Evolutionary conservation across 1,284 basidiomycete species (phyloP).

Genomic region (Cryptococcus maquisensis): DNA sequence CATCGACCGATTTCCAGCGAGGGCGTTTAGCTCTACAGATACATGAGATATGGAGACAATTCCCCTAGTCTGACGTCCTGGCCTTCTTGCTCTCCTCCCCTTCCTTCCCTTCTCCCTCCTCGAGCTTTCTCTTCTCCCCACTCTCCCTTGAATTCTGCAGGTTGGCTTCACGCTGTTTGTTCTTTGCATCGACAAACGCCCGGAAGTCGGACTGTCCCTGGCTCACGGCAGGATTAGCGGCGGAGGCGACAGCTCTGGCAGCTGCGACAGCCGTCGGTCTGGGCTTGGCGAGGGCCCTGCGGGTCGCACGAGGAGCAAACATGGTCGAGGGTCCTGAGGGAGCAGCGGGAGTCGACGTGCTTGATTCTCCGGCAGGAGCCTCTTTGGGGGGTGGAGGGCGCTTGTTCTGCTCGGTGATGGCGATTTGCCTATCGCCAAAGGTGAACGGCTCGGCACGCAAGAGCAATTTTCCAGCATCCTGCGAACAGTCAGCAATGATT

Average conservation of each 20-base stretch:
- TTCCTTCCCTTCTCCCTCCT: constrained; percentile 14
- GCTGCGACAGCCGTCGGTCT: constrained; percentile 19
- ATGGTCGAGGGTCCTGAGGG: constrained; percentile 3
- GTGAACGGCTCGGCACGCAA: constrained; percentile 63
- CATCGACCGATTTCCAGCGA: no score
- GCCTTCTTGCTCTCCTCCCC: constrained; percentile 1
- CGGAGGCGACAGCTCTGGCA: constrained; percentile 7
- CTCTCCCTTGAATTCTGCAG: constrained; percentile 6
- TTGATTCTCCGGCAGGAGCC: background rate
- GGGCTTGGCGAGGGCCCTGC: constrained; percentile 33
- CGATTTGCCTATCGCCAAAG: constrained; percentile 54
- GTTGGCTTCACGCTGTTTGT: constrained; percentile 30
- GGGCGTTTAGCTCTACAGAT: no score
- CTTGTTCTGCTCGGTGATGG: constrained; percentile 17
- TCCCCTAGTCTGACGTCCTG: background rate
- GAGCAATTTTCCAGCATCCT: constrained; percentile 76
- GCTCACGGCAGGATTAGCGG: constrained; percentile 12
- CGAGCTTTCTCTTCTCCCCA: constrained; percentile 19
- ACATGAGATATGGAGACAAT: background rate
- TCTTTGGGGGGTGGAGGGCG: constrained; percentile 2
- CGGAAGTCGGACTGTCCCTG: constrained; percentile 40
- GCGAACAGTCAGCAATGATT: background rate
- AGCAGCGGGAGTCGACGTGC: background rate
- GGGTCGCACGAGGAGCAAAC: constrained; percentile 32
- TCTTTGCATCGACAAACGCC: constrained; percentile 40